A percentile compares a stretch with the other conserved stretches of the same genome.
These are phyloP conservation scores for Salvia miltiorrhiza DNA, from an alignment of 257 asterid species.

Conservation along the genomic window DNA sequence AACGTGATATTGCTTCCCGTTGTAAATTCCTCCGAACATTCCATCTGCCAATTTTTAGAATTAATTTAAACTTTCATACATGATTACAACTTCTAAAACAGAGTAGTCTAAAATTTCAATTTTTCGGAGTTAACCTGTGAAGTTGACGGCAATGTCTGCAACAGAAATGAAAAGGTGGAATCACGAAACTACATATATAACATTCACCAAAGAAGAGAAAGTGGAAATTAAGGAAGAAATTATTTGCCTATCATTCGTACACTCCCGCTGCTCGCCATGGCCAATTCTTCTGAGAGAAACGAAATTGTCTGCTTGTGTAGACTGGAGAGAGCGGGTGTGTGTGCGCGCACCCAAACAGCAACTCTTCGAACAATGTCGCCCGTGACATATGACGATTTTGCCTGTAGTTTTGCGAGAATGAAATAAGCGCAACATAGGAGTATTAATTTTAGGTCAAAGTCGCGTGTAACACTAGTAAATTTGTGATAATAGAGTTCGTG, in stretches of 20 bases:
- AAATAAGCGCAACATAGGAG: too few relatives aligned
- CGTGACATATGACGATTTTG: not conserved
- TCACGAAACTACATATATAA: not conserved
- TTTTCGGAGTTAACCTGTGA: constrained; percentile 56
- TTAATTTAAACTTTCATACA: not conserved
- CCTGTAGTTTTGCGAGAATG: not conserved
- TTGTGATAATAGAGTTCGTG: too few relatives aligned
- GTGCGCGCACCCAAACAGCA: not conserved
- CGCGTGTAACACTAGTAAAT: too few relatives aligned
- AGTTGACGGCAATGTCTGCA: constrained; percentile 92
- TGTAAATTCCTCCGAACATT: constrained; percentile 90
- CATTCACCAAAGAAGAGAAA: not conserved
- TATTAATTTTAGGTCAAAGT: too few relatives aligned
- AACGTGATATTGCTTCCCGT: constrained; percentile 80
- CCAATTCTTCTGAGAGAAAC: constrained; percentile 13
- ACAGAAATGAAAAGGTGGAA: not conserved
- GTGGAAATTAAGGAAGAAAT: not conserved
- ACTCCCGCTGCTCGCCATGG: constrained; percentile 56
- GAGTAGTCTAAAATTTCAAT: not conserved
- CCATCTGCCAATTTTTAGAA: constrained; percentile 48
- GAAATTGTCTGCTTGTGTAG: not conserved
- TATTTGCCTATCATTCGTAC: constrained; percentile 73
- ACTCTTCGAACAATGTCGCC: not conserved
- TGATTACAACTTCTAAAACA: not conserved
- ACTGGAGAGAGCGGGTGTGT: not conserved